Evolutionary conservation across 2,329 filamentous ascomycete genomes (phyloP).

Genomic region (Fusarium scirpi): DNA sequence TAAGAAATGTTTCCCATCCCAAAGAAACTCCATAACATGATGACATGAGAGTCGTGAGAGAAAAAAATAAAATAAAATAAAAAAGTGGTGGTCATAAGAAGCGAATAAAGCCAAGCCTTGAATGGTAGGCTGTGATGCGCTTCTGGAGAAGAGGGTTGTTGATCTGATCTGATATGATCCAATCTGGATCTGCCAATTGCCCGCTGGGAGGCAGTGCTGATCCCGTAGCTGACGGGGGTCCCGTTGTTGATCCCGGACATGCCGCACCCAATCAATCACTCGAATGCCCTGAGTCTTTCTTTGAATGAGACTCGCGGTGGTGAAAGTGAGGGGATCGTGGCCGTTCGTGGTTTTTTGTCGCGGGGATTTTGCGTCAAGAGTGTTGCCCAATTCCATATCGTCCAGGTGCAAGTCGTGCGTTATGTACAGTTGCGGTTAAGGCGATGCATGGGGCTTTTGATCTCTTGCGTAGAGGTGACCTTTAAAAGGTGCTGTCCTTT

Average conservation of each 20-base stretch:
- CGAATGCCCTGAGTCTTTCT: conserved; percentile 17
- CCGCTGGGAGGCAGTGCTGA: conserved; percentile 36
- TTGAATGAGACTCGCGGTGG: not conserved
- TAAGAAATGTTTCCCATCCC: conserved; percentile 14
- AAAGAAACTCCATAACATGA: conserved; percentile 30
- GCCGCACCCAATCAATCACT: conserved; percentile 42
- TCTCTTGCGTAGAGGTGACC: conserved; percentile 13
- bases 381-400: conserved; percentile 8
- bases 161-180: conserved; percentile 12
- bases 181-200: conserved; percentile 11
- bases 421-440: conserved; percentile 14
- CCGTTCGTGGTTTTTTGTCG: conserved; percentile 8
- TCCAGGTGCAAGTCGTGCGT: conserved; percentile 11
- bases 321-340: not conserved
- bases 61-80: conserved; percentile 4
- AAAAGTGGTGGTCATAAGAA: conserved; percentile 20
- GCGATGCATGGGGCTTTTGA: conserved; percentile 5
- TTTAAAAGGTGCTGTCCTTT: conserved; percentile 2
- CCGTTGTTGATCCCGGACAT: conserved; percentile 39
- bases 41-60: conserved; percentile 18
- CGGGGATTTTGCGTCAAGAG: conserved; percentile 14
- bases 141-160: conserved; percentile 2
- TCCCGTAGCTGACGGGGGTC: conserved; percentile 42
- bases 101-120: conserved; percentile 13
- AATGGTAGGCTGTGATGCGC: conserved; percentile 30